Evolutionary conservation across 2,329 filamentous ascomycete genomes (phyloP).

Genomic region (Beauveria sp.): DNA sequence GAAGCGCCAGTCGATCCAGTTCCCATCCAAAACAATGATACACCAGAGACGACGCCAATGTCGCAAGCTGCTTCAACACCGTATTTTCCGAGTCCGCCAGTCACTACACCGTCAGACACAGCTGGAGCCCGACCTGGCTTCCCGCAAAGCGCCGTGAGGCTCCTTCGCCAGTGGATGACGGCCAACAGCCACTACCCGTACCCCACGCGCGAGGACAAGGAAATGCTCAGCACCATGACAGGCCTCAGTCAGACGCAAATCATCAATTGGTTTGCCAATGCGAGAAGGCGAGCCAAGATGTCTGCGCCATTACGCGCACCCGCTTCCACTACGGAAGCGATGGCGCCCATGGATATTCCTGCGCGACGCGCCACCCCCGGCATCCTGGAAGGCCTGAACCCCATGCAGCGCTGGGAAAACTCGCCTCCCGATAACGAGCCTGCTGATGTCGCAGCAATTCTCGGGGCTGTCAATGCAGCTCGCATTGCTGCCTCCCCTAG

Average conservation of each 20-base stretch:
- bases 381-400: constrained; percentile 17
- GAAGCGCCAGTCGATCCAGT: background rate
- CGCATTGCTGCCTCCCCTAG: constrained; percentile 10
- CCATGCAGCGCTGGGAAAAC: constrained; percentile 24
- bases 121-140: constrained; percentile 26
- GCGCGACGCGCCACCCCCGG: constrained; percentile 28
- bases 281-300: constrained; percentile 69
- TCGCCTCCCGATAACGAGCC: constrained; percentile 26
- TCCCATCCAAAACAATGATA: background rate
- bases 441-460: constrained; percentile 22
- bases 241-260: constrained; percentile 73
- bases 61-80: background rate
- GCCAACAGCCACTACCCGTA: constrained; percentile 72
- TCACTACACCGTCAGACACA: background rate
- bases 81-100: background rate
- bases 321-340: constrained; percentile 23
- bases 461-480: constrained; percentile 19
- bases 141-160: constrained; percentile 64
- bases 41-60: background rate
- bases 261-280: constrained; percentile 82
- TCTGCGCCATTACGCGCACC: constrained; percentile 54
- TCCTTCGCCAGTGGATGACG: constrained; percentile 73
- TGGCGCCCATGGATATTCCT: constrained; percentile 49
- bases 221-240: constrained; percentile 62
- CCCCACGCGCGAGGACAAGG: constrained; percentile 74